Base-by-base conservation (phyloP, 352 stramenopile species). In the Aphanomyces euteiches region DNA sequence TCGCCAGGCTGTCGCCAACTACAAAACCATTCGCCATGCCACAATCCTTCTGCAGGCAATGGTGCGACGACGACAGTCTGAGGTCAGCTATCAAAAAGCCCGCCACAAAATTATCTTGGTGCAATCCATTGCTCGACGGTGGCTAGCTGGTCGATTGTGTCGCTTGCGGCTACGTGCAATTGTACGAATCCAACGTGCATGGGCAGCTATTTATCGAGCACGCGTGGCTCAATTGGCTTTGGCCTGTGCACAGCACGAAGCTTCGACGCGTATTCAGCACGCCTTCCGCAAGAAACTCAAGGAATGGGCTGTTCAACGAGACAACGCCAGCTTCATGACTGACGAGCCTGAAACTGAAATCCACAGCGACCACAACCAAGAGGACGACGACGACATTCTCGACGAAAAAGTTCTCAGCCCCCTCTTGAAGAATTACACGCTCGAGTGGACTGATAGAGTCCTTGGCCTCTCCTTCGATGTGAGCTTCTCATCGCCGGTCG, bases 391-490 rank as follows among this genome's bases (percentile, higher is more conserved):
- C 54, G 64, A 70, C 41, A 56, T 17, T 56, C n/a, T 13, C 13
- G 59, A 56, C 59, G 15, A 67, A n/a, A 10, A 34, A 21, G 28
- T 67, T 12, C 7, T 56, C 21, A 12, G 0, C n/a, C 15, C 8
- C 15, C 15, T n/a, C 40, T 36, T 69, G 28, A 37, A 15, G 47
- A 43, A 53, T 28, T 95, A 93, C 69, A 81, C 89, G 47, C 90
- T 95, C 37, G 82, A 91, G 17, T 95, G 87, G 87, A 86, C 93
- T 63, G 92, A 85, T 28, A 85, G 87, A 17, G 63, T 95, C 3
- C 76, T 95, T 10, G 87, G 87, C 12, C 73, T 95, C 40, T 95
- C 92, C 66, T 95, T 95, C 43, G 87, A 95, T 72, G 59, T 89
- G 34, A 88, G 84, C 0, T 61, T 37, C 45, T 84, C 84, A 4